phyloP scores from a whole-genome alignment of 2,329 filamentous ascomycete species.

The Penicillium hesseltinei region DNA sequence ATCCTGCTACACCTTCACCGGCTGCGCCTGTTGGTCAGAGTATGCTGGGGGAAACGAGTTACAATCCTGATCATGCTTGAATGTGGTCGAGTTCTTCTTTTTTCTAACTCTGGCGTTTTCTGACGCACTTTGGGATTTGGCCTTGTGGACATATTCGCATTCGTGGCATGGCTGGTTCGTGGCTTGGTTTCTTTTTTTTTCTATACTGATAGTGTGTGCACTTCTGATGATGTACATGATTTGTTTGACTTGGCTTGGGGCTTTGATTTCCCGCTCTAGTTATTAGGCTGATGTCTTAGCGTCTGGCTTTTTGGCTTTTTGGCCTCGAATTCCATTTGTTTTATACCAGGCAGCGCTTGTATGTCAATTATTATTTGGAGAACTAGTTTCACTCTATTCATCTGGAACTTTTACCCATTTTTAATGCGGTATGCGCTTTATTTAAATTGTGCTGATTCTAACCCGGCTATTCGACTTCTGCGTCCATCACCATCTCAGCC shows the following conservation, averaged over 20 bases:
- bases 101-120: background rate
- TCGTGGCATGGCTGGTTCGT: background rate
- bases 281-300: background rate
- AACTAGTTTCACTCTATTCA: background rate
- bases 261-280: background rate
- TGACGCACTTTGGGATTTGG: constrained; percentile 1
- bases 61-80: constrained; percentile 60
- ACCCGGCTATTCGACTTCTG: constrained; percentile 8
- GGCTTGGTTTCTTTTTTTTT: background rate
- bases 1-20: constrained; percentile 53
- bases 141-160: constrained; percentile 6
- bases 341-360: background rate
- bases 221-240: constrained; percentile 11
- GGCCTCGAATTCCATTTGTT: background rate
- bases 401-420: background rate
- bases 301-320: background rate
- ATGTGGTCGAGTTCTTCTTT: background rate
- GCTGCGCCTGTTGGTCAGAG: constrained; percentile 53
- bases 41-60: constrained; percentile 68
- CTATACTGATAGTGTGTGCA: constrained; percentile 1
- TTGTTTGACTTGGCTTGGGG: background rate
- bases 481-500: constrained; percentile 24
- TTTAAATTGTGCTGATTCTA: background rate
- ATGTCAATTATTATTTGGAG: background rate
- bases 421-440: background rate